These are phyloP conservation scores for Heliamphora pulchella DNA, from an alignment of 179 eudicot genomes.

Conservation along the genomic window DNA sequence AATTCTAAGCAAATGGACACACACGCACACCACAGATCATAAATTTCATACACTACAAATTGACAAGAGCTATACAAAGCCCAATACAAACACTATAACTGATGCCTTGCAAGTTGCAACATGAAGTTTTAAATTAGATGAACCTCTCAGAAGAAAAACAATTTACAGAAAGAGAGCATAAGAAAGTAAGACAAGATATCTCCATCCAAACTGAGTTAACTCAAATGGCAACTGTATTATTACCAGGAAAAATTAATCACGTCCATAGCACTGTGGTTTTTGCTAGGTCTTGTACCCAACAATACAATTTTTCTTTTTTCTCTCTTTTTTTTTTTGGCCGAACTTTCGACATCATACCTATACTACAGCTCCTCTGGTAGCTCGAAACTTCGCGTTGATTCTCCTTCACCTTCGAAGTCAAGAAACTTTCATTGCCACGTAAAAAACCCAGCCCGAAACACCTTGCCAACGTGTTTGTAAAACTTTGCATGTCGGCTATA, in stretches of 20 bases:
- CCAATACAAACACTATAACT: too few relatives aligned
- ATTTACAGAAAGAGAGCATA: neutral
- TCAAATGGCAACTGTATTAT: conserved; percentile 12
- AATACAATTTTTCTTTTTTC: neutral
- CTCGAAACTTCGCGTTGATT: neutral
- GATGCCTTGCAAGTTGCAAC: too few relatives aligned
- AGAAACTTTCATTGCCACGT: conserved; percentile 1
- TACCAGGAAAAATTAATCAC: conserved; percentile 13
- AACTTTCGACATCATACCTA: conserved; percentile 15
- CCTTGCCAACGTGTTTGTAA: conserved; percentile 2
- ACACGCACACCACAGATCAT: too few relatives aligned
- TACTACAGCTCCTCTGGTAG: conserved; percentile 6
- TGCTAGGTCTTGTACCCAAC: conserved; percentile 12
- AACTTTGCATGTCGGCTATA: conserved; percentile 5
- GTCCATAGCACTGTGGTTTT: conserved; percentile 8
- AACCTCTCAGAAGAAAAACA: neutral
- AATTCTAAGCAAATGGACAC: neutral
- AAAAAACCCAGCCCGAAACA: neutral
- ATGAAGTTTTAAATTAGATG: neutral
- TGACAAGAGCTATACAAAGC: neutral
- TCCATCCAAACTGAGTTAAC: neutral
- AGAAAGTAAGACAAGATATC: neutral
- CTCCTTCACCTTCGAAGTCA: conserved; percentile 12
- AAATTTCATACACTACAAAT: neutral
- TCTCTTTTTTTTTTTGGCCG: neutral